Conservation (phyloP, 2,329 filamentous ascomycete genomes). For the Grosmannia huntii region DNA sequence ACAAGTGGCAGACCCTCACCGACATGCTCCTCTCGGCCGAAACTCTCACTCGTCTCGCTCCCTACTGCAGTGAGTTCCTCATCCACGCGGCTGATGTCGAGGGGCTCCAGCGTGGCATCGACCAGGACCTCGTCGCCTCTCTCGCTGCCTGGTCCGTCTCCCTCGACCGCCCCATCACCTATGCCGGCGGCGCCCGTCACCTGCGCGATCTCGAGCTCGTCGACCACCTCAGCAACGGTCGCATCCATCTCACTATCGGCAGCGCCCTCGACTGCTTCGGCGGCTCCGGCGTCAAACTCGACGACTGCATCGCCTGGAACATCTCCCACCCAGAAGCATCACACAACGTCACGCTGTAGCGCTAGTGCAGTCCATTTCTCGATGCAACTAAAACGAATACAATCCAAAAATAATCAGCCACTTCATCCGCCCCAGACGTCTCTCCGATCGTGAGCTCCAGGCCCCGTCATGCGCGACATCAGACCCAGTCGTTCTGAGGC, state of each 20-base stretch:
- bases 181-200: slow-evolving; percentile 82
- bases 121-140: slow-evolving; percentile 65
- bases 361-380: slow-evolving; percentile 4
- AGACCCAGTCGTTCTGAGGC: slow-evolving; percentile 1
- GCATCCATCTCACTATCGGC: slow-evolving; percentile 87
- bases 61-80: slow-evolving; percentile 91
- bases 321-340: slow-evolving; percentile 12
- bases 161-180: slow-evolving; percentile 58
- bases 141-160: slow-evolving; percentile 80
- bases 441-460: slow-evolving; percentile 7
- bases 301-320: slow-evolving; percentile 88
- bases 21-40: slow-evolving; percentile 78
- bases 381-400: slow-evolving; percentile 6
- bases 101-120: slow-evolving; percentile 81
- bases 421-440: not conserved
- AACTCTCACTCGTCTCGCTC: slow-evolving; percentile 67
- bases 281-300: slow-evolving; percentile 71
- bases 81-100: slow-evolving; percentile 97
- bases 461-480: slow-evolving; percentile 6
- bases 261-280: slow-evolving; percentile 96
- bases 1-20: slow-evolving; percentile 97
- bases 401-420: slow-evolving; percentile 7
- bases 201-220: slow-evolving; percentile 75
- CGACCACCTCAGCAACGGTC: slow-evolving; percentile 62
- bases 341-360: not conserved